Evolutionary conservation across 1,284 basidiomycete species (phyloP).

Genomic region (Lignosus rhinocerotis): DNA sequence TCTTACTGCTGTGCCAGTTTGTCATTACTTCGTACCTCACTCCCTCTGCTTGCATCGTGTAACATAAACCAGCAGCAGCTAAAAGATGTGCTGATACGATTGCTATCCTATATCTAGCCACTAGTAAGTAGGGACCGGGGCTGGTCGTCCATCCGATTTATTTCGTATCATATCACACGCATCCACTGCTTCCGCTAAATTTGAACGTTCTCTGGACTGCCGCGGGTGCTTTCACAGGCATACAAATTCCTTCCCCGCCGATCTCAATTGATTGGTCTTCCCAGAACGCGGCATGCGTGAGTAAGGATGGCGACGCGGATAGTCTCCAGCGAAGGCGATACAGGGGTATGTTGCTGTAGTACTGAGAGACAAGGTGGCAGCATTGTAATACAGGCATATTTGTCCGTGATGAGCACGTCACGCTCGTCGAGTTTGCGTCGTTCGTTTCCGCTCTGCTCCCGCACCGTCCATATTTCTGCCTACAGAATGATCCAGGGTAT

Average conservation of each 20-base stretch:
- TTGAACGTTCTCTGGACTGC: neutral
- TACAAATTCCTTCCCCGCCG: neutral
- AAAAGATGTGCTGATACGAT: conserved; percentile 28
- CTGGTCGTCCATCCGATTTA: conserved; percentile 23
- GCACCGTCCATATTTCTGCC: neutral
- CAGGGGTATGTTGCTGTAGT: conserved; percentile 8
- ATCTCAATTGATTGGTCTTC: neutral
- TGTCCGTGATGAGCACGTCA: conserved; percentile 8
- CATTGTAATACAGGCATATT: conserved; percentile 16
- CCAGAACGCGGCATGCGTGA: neutral
- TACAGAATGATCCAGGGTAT: conserved; percentile 69
- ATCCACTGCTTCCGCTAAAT: conserved; percentile 8
- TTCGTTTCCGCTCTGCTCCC: neutral
- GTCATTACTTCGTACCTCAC: conserved; percentile 16
- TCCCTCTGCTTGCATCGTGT: conserved; percentile 22
- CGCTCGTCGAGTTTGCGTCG: conserved; percentile 1
- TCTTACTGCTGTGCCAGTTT: conserved; percentile 26
- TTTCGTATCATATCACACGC: conserved; percentile 19
- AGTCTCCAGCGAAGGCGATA: neutral
- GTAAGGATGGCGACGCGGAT: neutral
- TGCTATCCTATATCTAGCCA: conserved; percentile 21
- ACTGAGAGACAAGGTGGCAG: conserved; percentile 3
- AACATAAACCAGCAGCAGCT: conserved; percentile 25
- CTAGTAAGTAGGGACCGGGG: conserved; percentile 21
- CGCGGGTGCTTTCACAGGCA: neutral